Base-by-base conservation (phyloP, 768 basidiomycete species). In the Pleurotus salmoneostramineus region DNA sequence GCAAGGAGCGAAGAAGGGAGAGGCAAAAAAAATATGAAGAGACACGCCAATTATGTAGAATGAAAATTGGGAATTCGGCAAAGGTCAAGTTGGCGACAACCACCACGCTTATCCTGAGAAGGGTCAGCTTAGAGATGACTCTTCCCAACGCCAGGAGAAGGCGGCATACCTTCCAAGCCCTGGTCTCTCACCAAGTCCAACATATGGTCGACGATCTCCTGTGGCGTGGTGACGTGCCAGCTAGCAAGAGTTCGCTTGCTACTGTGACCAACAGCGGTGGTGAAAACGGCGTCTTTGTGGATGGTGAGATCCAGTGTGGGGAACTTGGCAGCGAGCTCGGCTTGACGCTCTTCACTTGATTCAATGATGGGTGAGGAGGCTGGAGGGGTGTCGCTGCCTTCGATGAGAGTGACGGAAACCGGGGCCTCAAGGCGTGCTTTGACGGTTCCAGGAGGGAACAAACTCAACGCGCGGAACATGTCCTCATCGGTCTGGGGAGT, bases 391-490 rank as follows among this genome's bases (percentile, higher is more conserved):
- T 70, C 62, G 56, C 73, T 66, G 35, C 68, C 79, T 64, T 84
- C 76, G 75, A 90, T 67, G 55, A 79, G 71, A 3, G 76, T 81
- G 3, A 83, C 77, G 3, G 77, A 72, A 17, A 87, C 73, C 17
- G 83, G 90, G 33, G 81, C 84, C 62, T 83, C 74, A 79, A 90
- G 79, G 6, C 71, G 71, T 10, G 78, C 72, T 58, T 74, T 76
- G 48, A 62, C 77, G 32, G 65, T 69, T 3, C 79, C 79, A 1
- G 77, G 63, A 0, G 75, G 73, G 74, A 90, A 89, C 61, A 88
- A 76, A 21, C 84, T 80, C 0, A 96, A 79, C 0, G 93, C 82
- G 62, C 95, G 88, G 89, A 98, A 98, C 96, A 99, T 99, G 77
- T 99, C 96, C 75, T 99, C 96, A 77, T 98, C 94, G 49, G 95